Evolutionary conservation across 768 basidiomycete species (phyloP).

Genomic region (Chalciporus sphaerocephalus): DNA sequence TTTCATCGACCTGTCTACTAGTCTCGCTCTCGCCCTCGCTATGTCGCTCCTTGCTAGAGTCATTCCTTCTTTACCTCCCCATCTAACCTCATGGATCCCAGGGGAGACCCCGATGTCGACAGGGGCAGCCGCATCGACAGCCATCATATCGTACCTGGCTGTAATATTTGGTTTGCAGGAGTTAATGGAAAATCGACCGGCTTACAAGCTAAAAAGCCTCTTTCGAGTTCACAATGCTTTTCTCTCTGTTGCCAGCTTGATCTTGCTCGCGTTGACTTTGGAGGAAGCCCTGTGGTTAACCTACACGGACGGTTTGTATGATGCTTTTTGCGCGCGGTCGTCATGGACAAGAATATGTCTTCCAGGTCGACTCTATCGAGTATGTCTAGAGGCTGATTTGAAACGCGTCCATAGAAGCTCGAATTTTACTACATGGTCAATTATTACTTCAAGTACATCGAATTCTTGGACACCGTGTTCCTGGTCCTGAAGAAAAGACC

Average conservation of each 20-base stretch:
- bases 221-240: slow-evolving; percentile 87
- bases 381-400: too few relatives aligned
- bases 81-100: slow-evolving; percentile 60
- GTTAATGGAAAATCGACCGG: slow-evolving; percentile 70
- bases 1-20: too few relatives aligned
- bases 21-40: neutral
- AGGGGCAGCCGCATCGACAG: slow-evolving; percentile 55
- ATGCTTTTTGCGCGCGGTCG: slow-evolving; percentile 63
- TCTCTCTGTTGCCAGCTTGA: slow-evolving; percentile 71
- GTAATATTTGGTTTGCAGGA: slow-evolving; percentile 79
- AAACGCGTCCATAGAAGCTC: too few relatives aligned
- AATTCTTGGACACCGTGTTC: slow-evolving; percentile 93
- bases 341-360: slow-evolving; percentile 89
- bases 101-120: slow-evolving; percentile 83
- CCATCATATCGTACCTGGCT: slow-evolving; percentile 74
- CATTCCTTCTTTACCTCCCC: slow-evolving; percentile 41
- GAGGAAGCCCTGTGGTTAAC: slow-evolving; percentile 81
- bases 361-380: too few relatives aligned
- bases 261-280: slow-evolving; percentile 74
- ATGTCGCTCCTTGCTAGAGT: slow-evolving; percentile 3
- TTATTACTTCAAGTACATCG: slow-evolving; percentile 95
- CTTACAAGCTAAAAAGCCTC: slow-evolving; percentile 64
- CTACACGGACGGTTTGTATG: slow-evolving; percentile 66
- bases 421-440: slow-evolving; percentile 97
- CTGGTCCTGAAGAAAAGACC: slow-evolving; percentile 96